These are phyloP conservation scores for Nigrospora osmanthi DNA, from an alignment of 2,329 filamentous ascomycete species.

Conservation along the genomic window DNA sequence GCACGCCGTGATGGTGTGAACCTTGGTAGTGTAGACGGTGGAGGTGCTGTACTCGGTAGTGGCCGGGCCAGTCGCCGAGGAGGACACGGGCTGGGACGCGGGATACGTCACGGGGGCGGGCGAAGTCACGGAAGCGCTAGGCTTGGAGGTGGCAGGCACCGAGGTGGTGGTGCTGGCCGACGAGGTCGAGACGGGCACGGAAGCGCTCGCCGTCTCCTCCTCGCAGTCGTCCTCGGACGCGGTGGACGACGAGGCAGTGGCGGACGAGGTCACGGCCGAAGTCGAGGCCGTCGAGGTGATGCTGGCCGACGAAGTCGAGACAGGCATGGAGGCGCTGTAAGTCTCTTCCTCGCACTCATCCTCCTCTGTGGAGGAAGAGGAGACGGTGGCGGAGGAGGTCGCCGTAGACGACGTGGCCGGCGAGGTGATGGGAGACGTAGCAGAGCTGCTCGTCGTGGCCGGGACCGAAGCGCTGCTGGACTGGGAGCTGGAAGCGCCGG, in stretches of 20 bases:
- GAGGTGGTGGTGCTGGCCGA: slow-evolving; percentile 3
- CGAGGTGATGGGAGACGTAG: background rate
- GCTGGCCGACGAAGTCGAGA: slow-evolving; percentile 5
- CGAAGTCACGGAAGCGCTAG: background rate
- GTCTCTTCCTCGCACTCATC: background rate
- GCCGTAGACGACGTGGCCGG: background rate
- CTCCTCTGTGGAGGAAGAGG: slow-evolving; percentile 2
- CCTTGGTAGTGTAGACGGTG: slow-evolving; percentile 23
- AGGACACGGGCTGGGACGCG: background rate
- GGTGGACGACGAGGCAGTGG: slow-evolving; percentile 3
- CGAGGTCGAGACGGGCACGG: background rate
- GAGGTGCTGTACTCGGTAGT: slow-evolving; percentile 10
- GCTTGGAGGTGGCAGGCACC: slow-evolving; percentile 2
- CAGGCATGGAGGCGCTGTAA: too few relatives aligned
- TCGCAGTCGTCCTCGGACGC: slow-evolving; percentile 1
- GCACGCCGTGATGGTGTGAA: slow-evolving; percentile 24
- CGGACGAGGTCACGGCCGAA: slow-evolving; percentile 4
- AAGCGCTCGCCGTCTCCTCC: background rate
- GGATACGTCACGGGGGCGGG: background rate
- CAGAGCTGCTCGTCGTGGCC: background rate
- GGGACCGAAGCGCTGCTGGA: too few relatives aligned
- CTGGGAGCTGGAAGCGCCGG: background rate
- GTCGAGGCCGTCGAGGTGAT: slow-evolving; percentile 3
- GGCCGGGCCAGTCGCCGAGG: background rate
- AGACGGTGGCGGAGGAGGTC: slow-evolving; percentile 2